phyloP scores from a whole-genome alignment of 176 grass and related monocot genomes.

The Bothriochloa decipiens region DNA sequence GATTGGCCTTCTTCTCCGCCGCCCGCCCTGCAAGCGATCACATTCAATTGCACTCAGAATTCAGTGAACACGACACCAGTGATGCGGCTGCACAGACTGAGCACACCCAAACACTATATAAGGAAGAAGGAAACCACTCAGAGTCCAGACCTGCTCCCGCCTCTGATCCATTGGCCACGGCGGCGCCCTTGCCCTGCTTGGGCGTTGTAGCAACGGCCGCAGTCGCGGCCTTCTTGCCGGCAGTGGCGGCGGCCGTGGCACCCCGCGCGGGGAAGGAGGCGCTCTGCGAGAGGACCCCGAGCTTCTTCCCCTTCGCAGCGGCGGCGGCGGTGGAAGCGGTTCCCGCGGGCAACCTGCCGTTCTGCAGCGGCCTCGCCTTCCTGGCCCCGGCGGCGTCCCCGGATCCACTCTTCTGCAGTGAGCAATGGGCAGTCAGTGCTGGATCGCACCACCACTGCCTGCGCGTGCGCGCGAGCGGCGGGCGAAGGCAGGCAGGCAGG shows the following conservation, averaged over 20 bases:
- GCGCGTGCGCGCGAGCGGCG: no score
- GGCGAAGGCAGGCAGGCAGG: not conserved
- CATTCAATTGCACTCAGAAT: not conserved
- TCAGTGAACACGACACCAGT: slow-evolving; percentile 2
- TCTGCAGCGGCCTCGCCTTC: slow-evolving; percentile 45
- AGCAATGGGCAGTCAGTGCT: not conserved
- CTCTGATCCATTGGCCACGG: slow-evolving; percentile 50
- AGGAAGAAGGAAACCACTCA: not conserved
- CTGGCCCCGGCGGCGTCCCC: slow-evolving; percentile 30
- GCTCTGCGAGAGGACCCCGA: slow-evolving; percentile 61
- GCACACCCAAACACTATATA: not conserved
- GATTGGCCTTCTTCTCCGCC: slow-evolving; percentile 47
- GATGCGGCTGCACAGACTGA: not conserved
- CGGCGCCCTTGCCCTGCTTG: slow-evolving; percentile 49
- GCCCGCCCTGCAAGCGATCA: not conserved
- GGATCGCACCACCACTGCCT: not conserved
- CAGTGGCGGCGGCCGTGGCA: not conserved
- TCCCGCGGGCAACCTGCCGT: slow-evolving; percentile 42
- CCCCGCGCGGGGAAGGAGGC: slow-evolving; percentile 60
- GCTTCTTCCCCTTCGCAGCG: slow-evolving; percentile 41
- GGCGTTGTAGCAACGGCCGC: not conserved
- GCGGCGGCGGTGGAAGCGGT: not conserved
- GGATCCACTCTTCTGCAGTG: slow-evolving; percentile 61
- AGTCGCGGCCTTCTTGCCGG: slow-evolving; percentile 30
- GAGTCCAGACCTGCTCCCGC: slow-evolving; percentile 23